Evolutionary conservation across 768 basidiomycete species (phyloP).

Genomic region (Naganishia kalamii): DNA sequence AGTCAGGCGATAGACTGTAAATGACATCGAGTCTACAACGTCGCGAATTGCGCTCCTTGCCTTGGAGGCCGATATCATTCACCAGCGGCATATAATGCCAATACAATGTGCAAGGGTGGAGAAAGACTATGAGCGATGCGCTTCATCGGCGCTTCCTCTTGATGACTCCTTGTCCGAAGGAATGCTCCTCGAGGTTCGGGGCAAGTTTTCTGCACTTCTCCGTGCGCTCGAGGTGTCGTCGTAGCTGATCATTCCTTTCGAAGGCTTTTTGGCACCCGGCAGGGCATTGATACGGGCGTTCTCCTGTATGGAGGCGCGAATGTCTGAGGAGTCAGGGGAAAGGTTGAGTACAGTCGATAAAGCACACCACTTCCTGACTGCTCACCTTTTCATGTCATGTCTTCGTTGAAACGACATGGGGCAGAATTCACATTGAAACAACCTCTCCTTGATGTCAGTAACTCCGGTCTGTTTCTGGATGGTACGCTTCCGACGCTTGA

Average conservation of each 20-base stretch:
- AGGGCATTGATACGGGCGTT: constrained; percentile 3
- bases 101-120: too few relatives aligned
- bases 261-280: background rate
- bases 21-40: background rate
- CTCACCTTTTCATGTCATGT: constrained; percentile 16
- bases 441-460: background rate
- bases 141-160: background rate
- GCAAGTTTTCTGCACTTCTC: background rate
- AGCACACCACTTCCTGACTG: background rate
- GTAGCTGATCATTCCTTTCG: constrained; percentile 11
- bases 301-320: background rate
- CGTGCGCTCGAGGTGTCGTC: background rate
- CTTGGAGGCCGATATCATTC: too few relatives aligned
- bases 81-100: too few relatives aligned
- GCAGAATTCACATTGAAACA: constrained; percentile 1
- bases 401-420: constrained; percentile 3
- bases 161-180: constrained; percentile 2
- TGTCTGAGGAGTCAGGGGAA: background rate
- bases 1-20: background rate
- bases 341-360: background rate
- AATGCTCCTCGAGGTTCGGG: background rate
- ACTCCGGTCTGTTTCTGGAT: background rate
- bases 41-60: background rate
- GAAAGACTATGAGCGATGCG: too few relatives aligned
- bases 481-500: background rate